Conservation (phyloP, 805 yeast genomes). For the Metschnikowia corniflorae region DNA sequence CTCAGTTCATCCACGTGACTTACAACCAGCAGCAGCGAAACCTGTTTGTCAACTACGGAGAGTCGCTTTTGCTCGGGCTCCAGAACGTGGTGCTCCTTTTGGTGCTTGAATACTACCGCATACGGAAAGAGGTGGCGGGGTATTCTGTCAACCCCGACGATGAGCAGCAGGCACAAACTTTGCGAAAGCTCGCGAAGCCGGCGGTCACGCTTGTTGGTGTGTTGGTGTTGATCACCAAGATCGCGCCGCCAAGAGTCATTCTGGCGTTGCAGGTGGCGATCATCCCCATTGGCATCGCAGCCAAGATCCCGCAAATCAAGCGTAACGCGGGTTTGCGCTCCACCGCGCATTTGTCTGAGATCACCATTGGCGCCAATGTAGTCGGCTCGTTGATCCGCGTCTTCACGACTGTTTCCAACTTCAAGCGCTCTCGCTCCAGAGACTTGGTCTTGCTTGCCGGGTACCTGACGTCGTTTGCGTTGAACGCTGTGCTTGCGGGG, state of each 20-base stretch:
- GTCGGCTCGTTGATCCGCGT: conserved; percentile 38
- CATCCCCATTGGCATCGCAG: conserved; percentile 36
- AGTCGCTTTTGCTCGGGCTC: conserved; percentile 34
- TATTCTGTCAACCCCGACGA: conserved; percentile 16
- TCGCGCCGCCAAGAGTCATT: conserved; percentile 29
- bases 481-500: conserved; percentile 35
- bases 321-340: conserved; percentile 33
- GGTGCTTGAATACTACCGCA: conserved; percentile 33
- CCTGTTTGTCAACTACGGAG: conserved; percentile 40
- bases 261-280: conserved; percentile 32
- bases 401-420: conserved; percentile 36
- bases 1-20: conserved; percentile 37
- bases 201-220: conserved; percentile 26
- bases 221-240: conserved; percentile 27
- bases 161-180: conserved; percentile 15
- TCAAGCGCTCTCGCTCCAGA: conserved; percentile 21
- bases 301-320: conserved; percentile 40
- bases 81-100: conserved; percentile 38
- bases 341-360: conserved; percentile 34
- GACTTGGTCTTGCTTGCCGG: conserved; percentile 39
- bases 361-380: conserved; percentile 40
- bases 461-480: conserved; percentile 31
- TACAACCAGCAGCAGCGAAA: conserved; percentile 35
- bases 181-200: conserved; percentile 24
- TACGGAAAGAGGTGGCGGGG: conserved; percentile 19